Evolutionary conservation across 2,329 filamentous ascomycete genomes (phyloP), one percentile per base, ranked within the genome.

Genomic region (Metarhizium robertsii): DNA sequence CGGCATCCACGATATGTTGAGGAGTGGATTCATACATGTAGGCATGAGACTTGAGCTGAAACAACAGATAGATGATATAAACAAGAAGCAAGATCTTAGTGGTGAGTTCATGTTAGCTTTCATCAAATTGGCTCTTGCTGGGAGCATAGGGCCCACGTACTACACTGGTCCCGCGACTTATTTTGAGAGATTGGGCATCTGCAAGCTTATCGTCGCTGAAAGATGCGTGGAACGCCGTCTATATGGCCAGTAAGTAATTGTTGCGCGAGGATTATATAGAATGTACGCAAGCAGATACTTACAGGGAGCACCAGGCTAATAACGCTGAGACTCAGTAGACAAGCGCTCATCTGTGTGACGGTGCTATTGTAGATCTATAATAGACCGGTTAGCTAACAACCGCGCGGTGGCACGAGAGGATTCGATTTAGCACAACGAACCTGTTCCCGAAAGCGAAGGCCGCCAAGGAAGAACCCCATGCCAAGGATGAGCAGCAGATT

Each of bases 281-380:
- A 32, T 42, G n/a, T 25, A 40, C 47, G 36, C n/a, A 25, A 10
- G 20, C n/a, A 43, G 25, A 5, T 13, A 71, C 81, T 62, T 72
- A 88, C 86, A 1, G 92, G 91, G 13, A 96, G 73, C 30, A 96
- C 80, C 25, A 96, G 77, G 75, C 91, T 96, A 72, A 90, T 92
- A 58, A 95, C 92, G 66, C 88, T 92, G 70, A 96, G 72, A 75
- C 90, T 95, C 62, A 96, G 81, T 63, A 96, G 78, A 73, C 90
- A 95, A 53, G 92, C 92, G 68, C 90, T 96, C 90, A 96, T 96
- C 69, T 96, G 91, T 1, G 91, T 96, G 57, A 96, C 90, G 25
- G 90, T 96, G 72, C 85, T 94, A 73, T 96, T 96, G 74, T 96
- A 96, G 59, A 96, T 86, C 82, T 88, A 54, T 6, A 34, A 4